These are phyloP conservation scores for Colletotrichum sojae DNA, from an alignment of 2,329 filamentous ascomycete species.

Conservation along the genomic window DNA sequence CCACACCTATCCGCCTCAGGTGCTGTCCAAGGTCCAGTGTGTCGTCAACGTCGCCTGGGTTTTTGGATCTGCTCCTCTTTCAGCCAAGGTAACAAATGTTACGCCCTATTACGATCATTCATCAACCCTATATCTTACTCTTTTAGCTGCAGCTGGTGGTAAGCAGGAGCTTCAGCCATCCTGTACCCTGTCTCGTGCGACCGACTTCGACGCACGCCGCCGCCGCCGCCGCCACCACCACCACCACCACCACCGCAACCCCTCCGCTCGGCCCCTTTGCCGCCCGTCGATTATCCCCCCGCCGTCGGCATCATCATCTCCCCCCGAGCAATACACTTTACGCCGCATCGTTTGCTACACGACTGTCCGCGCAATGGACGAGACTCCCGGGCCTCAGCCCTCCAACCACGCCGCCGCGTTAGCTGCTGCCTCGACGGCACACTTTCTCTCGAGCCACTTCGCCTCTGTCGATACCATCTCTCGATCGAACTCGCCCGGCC, in stretches of 20 bases:
- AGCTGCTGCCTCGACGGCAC: constrained; percentile 52
- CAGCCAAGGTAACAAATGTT: too few relatives aligned
- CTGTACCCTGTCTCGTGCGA: constrained; percentile 16
- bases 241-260: background rate
- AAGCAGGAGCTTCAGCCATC: constrained; percentile 36
- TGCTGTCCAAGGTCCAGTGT: background rate
- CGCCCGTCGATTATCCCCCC: background rate
- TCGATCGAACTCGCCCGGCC: constrained; percentile 86
- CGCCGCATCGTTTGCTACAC: background rate
- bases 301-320: too few relatives aligned
- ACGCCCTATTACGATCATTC: too few relatives aligned
- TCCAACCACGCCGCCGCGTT: constrained; percentile 50
- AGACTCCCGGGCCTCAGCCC: constrained; percentile 49
- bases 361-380: constrained; percentile 47
- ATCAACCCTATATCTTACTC: too few relatives aligned
- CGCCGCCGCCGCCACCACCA: background rate
- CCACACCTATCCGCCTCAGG: constrained; percentile 11
- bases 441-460: constrained; percentile 56
- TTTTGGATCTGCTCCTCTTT: too few relatives aligned
- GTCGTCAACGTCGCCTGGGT: too few relatives aligned
- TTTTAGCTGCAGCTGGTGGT: constrained; percentile 12
- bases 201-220: background rate
- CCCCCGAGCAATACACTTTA: background rate
- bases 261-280: constrained; percentile 29
- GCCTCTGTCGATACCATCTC: constrained; percentile 78